Base-by-base conservation (phyloP, 2,329 filamentous ascomycete genomes). In the Proliferodiscus dingleyae region DNA sequence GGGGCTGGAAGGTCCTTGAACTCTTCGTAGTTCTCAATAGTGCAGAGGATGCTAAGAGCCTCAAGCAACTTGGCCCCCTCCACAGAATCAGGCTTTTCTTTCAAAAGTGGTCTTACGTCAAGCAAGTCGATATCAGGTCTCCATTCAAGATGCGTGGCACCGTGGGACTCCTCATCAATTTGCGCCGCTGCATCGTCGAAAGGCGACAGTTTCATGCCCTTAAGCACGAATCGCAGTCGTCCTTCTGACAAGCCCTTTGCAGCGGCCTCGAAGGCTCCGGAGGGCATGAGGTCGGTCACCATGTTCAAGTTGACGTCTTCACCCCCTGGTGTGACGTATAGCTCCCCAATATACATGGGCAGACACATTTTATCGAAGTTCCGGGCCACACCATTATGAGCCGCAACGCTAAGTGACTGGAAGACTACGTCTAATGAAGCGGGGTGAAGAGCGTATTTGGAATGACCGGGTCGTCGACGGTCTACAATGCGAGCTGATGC, bases 81-180 rank as follows among this genome's bases (percentile, higher is more conserved):
- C 26, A 7, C 13, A 28, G 13, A 7, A 7, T 28, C 26, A 13
- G 26, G 26, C 7, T 7, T 13, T 13, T 7, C 7, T 28, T 28
- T 28, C 26, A 28, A 28, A 13, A 28, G 26, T 28, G 26, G 13
- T 28, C 13, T 28, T 28, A 7, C 26, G 13, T 28, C 26, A 28
- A 37, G 3, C 24, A 30, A 53, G 38, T 38, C 37, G 32, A 32
- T 15, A 21, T 19, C 32, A 5, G 36, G 26, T 19, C 22, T 43
- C 41, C 24, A 52, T n/a, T 42, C 15, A 19, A 37, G 33, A 16
- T 37, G 15, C n/a, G 16, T 19, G 15, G 33, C 33, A 16, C 33
- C 33, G 21, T 16, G 15, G 15, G 15, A 18, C n/a, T 37, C 21
- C 15, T 37, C 33, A 37, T 37, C 33, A 28, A 28, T 13, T 10